Evolutionary conservation across 371 early-diverging fungal genomes (phyloP), one percentile per base, ranked within the genome.

Genomic region (Mucor plumbeus): DNA sequence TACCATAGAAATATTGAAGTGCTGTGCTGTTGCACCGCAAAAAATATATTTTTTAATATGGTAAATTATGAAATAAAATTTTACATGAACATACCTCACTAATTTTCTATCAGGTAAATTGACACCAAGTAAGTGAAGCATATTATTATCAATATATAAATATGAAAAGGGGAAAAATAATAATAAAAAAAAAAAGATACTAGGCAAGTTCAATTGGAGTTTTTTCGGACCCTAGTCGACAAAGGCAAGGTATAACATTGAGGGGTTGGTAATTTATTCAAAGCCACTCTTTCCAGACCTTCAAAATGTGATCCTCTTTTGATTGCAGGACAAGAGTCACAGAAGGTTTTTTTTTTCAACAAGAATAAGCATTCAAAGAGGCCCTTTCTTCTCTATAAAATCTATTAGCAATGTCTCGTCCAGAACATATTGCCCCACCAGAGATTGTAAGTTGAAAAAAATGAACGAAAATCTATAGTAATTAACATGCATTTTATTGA

Each of bases 381-480:
- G 34, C 13, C 15, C 39, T 31, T 62, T 48, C 34, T 47, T 64
- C 26, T 61, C 9, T 31, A 50, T 9, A 35, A 7, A 15, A 19
- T 10, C 19, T 34, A 34, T 7, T n/a, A 40, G 13, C 26, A 17
- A 95, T 95, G 96, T 93, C 94, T 54, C 87, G 97, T 47, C 97
- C 98, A 17, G 98, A 98, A 76, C 97, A 97, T 73, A 86, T 91
- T 71, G 97, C 97, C 41, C 98, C 98, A 39, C 97, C 98, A 61
- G 97, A 98, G 84, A 92, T 97, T 65, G 96, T 94, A 88, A 73
- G 86, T 60, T 35, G 26, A 64, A 10, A 14, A 34, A 10, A 34
- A 5, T 2, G 53, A 10, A 33, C 21, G 9, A 35, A 39, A 21
- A 44, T 48, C n/a, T 4, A 26, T 19, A 26, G 26, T 39, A 33